A percentile compares a stretch with the other conserved stretches of the same genome.
These are phyloP conservation scores for Diaporthe amygdali DNA, from an alignment of 2,329 filamentous ascomycete genomes.

Conservation along the genomic window DNA sequence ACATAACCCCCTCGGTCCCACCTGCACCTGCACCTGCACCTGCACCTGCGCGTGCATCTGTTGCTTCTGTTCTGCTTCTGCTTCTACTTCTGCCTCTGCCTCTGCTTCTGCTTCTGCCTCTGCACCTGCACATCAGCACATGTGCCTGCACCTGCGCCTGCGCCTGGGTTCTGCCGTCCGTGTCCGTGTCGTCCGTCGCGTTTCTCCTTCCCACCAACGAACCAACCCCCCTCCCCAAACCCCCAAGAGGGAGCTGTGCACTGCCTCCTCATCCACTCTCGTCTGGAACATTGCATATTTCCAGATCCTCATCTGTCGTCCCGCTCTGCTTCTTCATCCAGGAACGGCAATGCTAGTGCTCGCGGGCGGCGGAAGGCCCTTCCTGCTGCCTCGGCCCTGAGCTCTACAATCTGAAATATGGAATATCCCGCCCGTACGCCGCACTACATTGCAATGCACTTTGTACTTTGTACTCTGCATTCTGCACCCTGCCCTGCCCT, in stretches of 20 bases:
- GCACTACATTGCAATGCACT: background rate
- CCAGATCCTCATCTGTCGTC: slow-evolving; percentile 12
- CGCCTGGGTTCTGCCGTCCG: background rate
- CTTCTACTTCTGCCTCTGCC: background rate
- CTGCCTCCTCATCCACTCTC: slow-evolving; percentile 12
- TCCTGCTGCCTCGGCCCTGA: background rate
- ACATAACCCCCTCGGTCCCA: background rate
- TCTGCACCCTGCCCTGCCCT: background rate
- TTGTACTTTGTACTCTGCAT: background rate
- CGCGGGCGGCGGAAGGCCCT: background rate
- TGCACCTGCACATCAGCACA: background rate
- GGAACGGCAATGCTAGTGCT: slow-evolving; percentile 11
- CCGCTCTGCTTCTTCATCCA: background rate
- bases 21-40: background rate
- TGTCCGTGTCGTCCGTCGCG: background rate
- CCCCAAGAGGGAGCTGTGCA: background rate
- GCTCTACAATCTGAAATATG: background rate
- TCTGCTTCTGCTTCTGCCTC: background rate
- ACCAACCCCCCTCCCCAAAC: too few relatives aligned
- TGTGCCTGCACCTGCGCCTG: background rate
- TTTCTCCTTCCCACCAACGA: background rate
- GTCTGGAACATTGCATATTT: slow-evolving; percentile 12
- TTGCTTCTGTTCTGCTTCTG: background rate
- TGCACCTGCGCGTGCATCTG: background rate
- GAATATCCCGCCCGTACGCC: slow-evolving; percentile 1